Evolutionary conservation across 176 grass and related monocot species (phyloP), one percentile per base, ranked within the genome.

Genomic region (Ampelocalamus luodianensis): DNA sequence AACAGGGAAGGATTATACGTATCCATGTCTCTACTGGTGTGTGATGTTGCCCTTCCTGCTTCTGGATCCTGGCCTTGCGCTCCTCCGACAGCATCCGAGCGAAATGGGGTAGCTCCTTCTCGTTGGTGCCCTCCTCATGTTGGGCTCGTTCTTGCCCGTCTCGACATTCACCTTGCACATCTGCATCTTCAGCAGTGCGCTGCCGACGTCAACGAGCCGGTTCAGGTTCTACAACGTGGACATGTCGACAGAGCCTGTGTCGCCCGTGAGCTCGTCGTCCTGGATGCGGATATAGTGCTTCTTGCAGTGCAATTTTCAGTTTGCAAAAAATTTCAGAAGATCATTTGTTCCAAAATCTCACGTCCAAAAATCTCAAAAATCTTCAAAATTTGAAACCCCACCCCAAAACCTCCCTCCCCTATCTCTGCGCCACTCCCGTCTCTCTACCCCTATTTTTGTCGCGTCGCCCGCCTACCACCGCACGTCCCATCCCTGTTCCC

Each of bases 221-320:
- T 71, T 55, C 3, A 89, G 79, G 81, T 91, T 96, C 55, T 90
- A 68, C 6, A 2, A 5, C 0, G 74, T 89, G 15, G 87, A 86
- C 4, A 87, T 39, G 14, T 96, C 91, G 1, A 91, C 70, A 0
- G 86, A 94, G 0, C 74, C n/a, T 0, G 48, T 26, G 11, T 91
- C 34, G 10, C 83, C 92, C 1, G 0, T 77, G 68, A 88, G 84
- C 42, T 77, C 65, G 36, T 90, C 92, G 10, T 94, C 86, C 86
- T 91, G 88, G 69, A 94, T 92, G 16, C 94, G 88, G 9, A 96
- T 77, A 76, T 96, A 93, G 0, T 68, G n/a, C 22, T 86, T 29
- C 16, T 85, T 49, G 7, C 10, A 76, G 65, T 69, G n/a, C n/a
- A n/a, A n/a, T n/a, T n/a, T n/a, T n/a, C n/a, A n/a, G n/a, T n/a